Base-by-base conservation (phyloP, 169 alveolate species). In the Plasmodium inui region DNA sequence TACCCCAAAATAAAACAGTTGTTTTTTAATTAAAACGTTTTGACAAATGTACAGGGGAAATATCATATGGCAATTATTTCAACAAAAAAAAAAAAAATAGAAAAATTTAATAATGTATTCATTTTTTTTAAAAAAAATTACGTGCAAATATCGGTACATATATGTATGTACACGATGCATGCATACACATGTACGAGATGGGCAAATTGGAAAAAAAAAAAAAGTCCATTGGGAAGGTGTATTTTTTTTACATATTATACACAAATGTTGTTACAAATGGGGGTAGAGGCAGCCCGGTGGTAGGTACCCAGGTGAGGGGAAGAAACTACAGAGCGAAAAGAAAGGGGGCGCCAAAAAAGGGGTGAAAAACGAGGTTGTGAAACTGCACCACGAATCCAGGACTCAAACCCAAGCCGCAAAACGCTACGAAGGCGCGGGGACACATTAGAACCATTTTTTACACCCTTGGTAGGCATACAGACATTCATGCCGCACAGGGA, bases 171-270 rank as follows among this genome's bases (percentile, higher is more conserved):
- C 22, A 14, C 14, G 14, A 50, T 50, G 61, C 22, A 14, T 50
- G 19, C 19, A 44, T 10, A 44, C 55, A 50, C 61, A 50, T 50
- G 22, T 50, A 50, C 22, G 61, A 50, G 61, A 50, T 22, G 32
- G n/a, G 76, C 76, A 67, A 67, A 67, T 67, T 67, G 76, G 37
- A 67, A 67, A 67, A 26, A 67, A 67, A 61, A 61, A 32, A 55
- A 61, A 61, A 67, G 76, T 67, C 37, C 39, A 67, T 67, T 26
- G 8, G 37, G 32, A 67, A 50, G 17, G 41, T 67, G 76, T 22
- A n/a, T 14, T 6, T n/a, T 61, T 67, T 67, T 67, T 67, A 67
- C 37, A 6, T 67, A 67, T 22, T 67, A 67, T 67, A 67, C 76
- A 67, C 41, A 67, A 67, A 67, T 67, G 37, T 67, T 22, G 37